Evolutionary conservation across 805 yeast genomes (phyloP).

Genomic region (Vanderwaltozyma polyspora): DNA sequence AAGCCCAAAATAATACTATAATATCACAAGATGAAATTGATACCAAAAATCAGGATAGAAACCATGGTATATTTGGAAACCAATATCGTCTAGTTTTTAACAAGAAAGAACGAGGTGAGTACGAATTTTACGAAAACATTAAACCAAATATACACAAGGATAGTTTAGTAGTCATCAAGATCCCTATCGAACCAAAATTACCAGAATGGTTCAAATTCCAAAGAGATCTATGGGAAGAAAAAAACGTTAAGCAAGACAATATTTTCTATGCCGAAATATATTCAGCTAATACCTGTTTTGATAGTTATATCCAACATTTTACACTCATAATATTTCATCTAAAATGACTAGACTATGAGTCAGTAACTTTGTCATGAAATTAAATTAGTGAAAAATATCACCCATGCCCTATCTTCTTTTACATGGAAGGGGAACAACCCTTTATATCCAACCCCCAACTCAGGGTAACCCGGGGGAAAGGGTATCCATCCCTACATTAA

Average conservation of each 20-base stretch:
- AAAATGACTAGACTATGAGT: too few relatives aligned
- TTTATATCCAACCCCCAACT: too few relatives aligned
- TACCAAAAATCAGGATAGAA: conserved; percentile 6
- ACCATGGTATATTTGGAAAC: conserved; percentile 26
- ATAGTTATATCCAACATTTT: too few relatives aligned
- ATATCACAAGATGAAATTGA: conserved; percentile 1
- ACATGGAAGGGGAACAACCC: too few relatives aligned
- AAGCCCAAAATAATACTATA: conserved; percentile 8
- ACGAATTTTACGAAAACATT: conserved; percentile 29
- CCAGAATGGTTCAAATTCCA: conserved; percentile 68
- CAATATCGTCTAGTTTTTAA: conserved; percentile 24
- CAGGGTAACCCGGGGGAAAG: too few relatives aligned
- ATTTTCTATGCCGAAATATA: conserved; percentile 25
- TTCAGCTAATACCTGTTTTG: conserved; percentile 9
- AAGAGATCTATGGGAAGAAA: conserved; percentile 55
- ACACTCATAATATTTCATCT: too few relatives aligned
- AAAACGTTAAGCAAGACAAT: conserved; percentile 26
- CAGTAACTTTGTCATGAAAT: too few relatives aligned
- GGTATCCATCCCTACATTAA: too few relatives aligned
- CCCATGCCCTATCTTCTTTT: too few relatives aligned
- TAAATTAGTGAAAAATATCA: too few relatives aligned
- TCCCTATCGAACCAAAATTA: conserved; percentile 54
- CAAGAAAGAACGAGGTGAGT: conserved; percentile 22
- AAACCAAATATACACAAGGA: conserved; percentile 17
- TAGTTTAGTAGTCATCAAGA: conserved; percentile 23